Evolutionary conservation across 2,329 filamentous ascomycete genomes (phyloP), one percentile per base, ranked within the genome.

Genomic region (Gliomastix tumulicola): DNA sequence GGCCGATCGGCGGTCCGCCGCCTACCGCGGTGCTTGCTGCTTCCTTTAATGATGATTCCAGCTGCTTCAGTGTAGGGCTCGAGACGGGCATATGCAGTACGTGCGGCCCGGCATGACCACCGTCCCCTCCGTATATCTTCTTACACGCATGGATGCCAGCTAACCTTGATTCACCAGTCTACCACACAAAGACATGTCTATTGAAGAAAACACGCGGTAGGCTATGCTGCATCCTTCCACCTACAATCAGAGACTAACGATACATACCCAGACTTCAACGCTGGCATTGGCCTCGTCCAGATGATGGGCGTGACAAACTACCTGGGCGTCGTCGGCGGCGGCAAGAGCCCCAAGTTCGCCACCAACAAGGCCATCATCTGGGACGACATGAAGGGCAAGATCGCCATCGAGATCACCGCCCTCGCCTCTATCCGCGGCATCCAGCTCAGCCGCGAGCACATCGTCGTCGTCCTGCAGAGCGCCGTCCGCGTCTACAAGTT

Each of bases 341-440:
- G 92, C 34, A 84, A 76, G 49, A 79, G 81, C 41, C 88, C 89
- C 36, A 90, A 90, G 53, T 92, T 88, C 50, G 81, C 88, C 12
- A 83, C 84, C 54, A 94, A 89, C 62, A 94, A 94, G 69, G 74
- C 89, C 34, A 80, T 94, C 45, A 85, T 97, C 49, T 97, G 89
- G 89, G 89, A 98, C 57, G 88, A 94, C 50, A 72, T 78, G 42
- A 85, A 84, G 46, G 79, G 83, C 43, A 84, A 82, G 45, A 61
- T 69, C 8, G 79, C 82, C 7, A 71, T 86, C 12, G 83, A 89
- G 44, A 84, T 97, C 49, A 83, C 90, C 39, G 82, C 89, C 42
- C 76, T 86, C 40, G 88, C 86, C 16, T 78, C 84, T 2, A 79
- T 97, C 18, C 76, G 88, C 13, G 84, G 88, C 27, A 78, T 95